A percentile compares a stretch with the other conserved stretches of the same genome.
Conservation (phyloP, 116 monocot genomes). For the Iris pallida region DNA sequence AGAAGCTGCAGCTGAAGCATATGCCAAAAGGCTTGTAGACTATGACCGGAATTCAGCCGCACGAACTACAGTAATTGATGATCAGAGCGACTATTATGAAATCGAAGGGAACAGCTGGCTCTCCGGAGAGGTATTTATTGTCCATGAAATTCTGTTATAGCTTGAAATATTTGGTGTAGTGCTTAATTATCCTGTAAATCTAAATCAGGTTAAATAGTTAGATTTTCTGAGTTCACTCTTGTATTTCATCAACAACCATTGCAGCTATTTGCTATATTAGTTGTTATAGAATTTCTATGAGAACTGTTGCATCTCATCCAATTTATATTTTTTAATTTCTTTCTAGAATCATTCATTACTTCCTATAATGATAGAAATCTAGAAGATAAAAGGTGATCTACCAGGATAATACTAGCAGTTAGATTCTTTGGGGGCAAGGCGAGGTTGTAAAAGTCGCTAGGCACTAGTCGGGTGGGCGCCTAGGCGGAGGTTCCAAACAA, state of each 20-base stretch:
- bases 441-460: too few species aligned
- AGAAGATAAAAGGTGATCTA: too few species aligned
- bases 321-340: neutral
- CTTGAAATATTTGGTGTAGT: neutral
- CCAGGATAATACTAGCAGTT: too few species aligned
- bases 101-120: conserved; percentile 93
- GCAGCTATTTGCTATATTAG: neutral
- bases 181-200: neutral
- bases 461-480: too few species aligned
- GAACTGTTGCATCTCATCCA: neutral
- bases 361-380: neutral
- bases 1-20: conserved; percentile 83
- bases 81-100: conserved; percentile 97
- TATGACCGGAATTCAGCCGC: conserved; percentile 93
- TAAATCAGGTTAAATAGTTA: neutral
- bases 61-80: conserved; percentile 86
- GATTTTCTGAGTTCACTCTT: neutral
- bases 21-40: conserved; percentile 93
- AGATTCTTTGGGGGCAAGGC: too few species aligned
- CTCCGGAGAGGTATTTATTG: conserved; percentile 60
- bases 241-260: neutral
- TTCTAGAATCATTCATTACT: neutral
- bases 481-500: too few species aligned
- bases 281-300: neutral
- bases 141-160: neutral